These are phyloP conservation scores for Bremia lactucae DNA, from an alignment of 352 stramenopile species.

Conservation along the genomic window DNA sequence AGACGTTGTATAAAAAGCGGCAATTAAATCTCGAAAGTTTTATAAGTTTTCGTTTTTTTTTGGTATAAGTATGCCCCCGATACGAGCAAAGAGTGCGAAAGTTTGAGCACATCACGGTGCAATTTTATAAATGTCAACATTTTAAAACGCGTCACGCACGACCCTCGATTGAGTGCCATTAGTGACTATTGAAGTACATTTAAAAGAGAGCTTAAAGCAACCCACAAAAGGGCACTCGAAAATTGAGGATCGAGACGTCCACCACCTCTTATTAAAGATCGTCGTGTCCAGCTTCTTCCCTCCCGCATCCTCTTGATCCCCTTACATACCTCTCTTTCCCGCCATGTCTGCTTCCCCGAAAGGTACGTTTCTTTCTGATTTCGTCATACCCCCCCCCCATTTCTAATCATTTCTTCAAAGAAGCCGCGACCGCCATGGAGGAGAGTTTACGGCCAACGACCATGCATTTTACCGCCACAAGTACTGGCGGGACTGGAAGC, in stretches of 20 bases:
- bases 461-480: background rate
- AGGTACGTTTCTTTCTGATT: constrained; percentile 7
- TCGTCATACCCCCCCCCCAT: no score
- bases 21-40: no score
- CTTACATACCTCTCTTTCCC: background rate
- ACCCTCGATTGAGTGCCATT: background rate
- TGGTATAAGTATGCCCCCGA: no score
- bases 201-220: background rate
- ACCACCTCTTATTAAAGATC: constrained; percentile 1
- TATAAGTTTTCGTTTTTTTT: no score
- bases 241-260: constrained; percentile 11
- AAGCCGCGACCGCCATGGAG: constrained; percentile 14
- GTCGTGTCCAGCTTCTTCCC: constrained; percentile 7
- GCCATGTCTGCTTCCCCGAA: constrained; percentile 23
- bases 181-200: constrained; percentile 12
- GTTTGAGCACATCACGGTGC: no score
- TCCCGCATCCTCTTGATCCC: constrained; percentile 6
- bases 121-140: no score
- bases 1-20: no score
- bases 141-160: no score
- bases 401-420: background rate
- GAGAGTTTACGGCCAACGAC: constrained; percentile 11
- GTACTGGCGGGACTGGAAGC: constrained; percentile 6
- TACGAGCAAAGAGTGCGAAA: no score
- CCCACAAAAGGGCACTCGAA: constrained; percentile 1